Evolutionary conservation across 2,329 filamentous ascomycete genomes (phyloP), one percentile per base, ranked within the genome.

Genomic region (Nemania sp.): DNA sequence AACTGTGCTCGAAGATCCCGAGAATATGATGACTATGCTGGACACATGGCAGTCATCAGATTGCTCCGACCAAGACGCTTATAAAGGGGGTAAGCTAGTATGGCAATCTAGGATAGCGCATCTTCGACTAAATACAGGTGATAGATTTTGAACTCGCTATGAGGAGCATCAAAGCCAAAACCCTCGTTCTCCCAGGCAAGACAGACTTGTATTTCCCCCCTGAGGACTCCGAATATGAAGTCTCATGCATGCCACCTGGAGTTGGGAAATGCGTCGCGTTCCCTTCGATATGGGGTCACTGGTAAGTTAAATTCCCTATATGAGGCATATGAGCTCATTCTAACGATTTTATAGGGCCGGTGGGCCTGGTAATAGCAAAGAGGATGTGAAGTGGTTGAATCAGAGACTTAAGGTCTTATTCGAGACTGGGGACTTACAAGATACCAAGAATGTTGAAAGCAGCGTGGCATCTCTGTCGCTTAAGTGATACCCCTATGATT

Each of bases 151-250:
- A 86, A 66, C 84, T 85, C 61, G 89, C 90, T 0, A 85, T 95
- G 87, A 82, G 84, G 54, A 85, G 83, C 2, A 93, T 95, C 78
- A 92, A 90, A 76, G 90, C 92, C 0, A 92, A 89, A 73, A 89
- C 87, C 0, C 79, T 95, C 49, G 90, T 95, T 3, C 78, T 94
- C 15, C 92, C 93, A 0, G 81, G 84, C 24, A 88, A 92, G 76
- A 94, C 91, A 0, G 93, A 95, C 76, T 82, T 95, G 4, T 95
- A 95, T 76, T 95, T 96, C 72, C 91, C 92, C 59, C 91, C 92
- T 0, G 92, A 94, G 73, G 93, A 94, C 72, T 93, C 91, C 0
- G 87, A 92, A 73, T 89, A 90, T 64, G 93, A 96, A 75, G 89
- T 94, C 77, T 55, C 86, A 22, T 78, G 75, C 47, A 83, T 84